These are phyloP conservation scores for Cladosporium colombiae DNA, from an alignment of 2,329 filamentous ascomycete genomes.

Conservation along the genomic window DNA sequence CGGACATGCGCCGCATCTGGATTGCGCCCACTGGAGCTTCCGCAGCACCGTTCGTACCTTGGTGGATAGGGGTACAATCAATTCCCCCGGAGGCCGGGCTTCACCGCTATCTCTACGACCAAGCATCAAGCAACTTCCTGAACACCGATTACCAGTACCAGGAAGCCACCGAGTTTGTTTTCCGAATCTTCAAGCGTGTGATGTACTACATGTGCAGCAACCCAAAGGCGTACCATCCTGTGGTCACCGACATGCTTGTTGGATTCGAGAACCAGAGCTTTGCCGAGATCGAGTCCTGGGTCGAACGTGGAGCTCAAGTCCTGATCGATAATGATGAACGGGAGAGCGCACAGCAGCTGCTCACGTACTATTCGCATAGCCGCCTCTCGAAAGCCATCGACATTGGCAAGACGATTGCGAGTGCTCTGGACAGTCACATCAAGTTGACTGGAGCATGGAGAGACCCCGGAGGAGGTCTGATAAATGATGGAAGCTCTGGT, in stretches of 20 bases:
- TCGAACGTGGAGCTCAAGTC: conserved; percentile 22
- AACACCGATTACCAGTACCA: conserved; percentile 37
- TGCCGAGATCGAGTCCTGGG: conserved; percentile 21
- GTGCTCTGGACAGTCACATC: conserved; percentile 24
- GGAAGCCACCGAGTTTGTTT: conserved; percentile 27
- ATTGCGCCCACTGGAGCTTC: conserved; percentile 39
- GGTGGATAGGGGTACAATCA: conserved; percentile 39
- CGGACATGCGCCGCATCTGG: conserved; percentile 39
- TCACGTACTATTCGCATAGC: conserved; percentile 25
- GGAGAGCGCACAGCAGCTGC: conserved; percentile 23
- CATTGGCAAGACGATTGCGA: conserved; percentile 22
- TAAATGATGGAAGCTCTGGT: conserved; percentile 38
- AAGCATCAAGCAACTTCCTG: conserved; percentile 37
- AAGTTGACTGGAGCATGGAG: conserved; percentile 22
- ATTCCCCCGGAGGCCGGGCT: conserved; percentile 38
- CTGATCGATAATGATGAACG: conserved; percentile 24
- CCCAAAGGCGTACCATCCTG: conserved; percentile 22
- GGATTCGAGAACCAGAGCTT: conserved; percentile 26
- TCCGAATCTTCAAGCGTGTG: conserved; percentile 26
- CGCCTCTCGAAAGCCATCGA: conserved; percentile 21
- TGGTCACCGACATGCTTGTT: conserved; percentile 24
- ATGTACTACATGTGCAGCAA: conserved; percentile 28
- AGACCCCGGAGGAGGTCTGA: conserved; percentile 25
- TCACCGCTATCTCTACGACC: conserved; percentile 40
- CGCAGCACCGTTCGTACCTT: conserved; percentile 39